Base-by-base conservation (phyloP, 441 rosid species). In the Cnidoscolus chayamansa region DNA sequence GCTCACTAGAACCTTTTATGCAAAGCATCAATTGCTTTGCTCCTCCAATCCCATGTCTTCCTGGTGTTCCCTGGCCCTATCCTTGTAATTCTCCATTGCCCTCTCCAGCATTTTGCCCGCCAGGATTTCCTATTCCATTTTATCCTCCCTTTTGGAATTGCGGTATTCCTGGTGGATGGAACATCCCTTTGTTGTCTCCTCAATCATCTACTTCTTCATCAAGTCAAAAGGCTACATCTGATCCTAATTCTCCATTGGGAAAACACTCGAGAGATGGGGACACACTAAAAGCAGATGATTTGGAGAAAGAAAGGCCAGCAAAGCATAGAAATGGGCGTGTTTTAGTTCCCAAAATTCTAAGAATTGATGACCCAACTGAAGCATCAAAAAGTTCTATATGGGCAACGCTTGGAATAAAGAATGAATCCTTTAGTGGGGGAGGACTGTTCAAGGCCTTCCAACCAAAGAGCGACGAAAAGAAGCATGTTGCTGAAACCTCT, bases 301-400 rank as follows among this genome's bases (percentile, higher is more conserved):
- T 71, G 53, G 81, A 67, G 69, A 80, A 74, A 56, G 83, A 77
- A 31, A 74, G 74, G 68, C 65, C 68, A 53, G 67, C 81, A 50
- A 81, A 72, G 73, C 71, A 63, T 70, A 83, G 76, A 66, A 87
- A 81, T 15, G 81, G 86, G 48, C 31, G 79, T 15, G 84, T 89
- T 50, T 55, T 91, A 66, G 86, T 85, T 61, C 97, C 98, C 0
- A 94, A 91, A 78, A 91, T 84, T 9, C 70, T 94, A 63, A 84
- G 97, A 77, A 82, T 90, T 53, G 96, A 86, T 65, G 94, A 91
- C 68, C 98, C 97, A 0, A 81, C 65, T 48, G 96, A 94, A 79
- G 94, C 97, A 0, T 94, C 98, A 15, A 94, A 89, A 82, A 94
- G 98, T 77, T 91, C 98, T 12, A 94, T 94, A 81, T 94, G 98